A percentile compares a stretch with the other conserved stretches of the same genome.
Conservation (phyloP, 1,139 yeast species). For the Debaryomycetaceae sp. region DNA sequence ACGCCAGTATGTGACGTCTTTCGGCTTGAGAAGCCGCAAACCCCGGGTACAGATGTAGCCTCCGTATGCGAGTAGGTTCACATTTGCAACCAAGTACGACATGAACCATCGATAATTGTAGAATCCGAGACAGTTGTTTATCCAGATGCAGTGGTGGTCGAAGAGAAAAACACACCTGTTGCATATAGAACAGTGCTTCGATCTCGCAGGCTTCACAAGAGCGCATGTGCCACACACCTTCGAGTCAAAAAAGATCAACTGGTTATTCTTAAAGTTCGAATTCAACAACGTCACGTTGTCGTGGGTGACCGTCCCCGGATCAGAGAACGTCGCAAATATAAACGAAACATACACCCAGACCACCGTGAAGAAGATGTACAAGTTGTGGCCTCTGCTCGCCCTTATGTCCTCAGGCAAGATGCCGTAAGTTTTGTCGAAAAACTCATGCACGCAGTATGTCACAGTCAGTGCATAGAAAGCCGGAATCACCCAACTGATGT, state of each 20-base stretch:
- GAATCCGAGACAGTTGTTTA: constrained; percentile 85
- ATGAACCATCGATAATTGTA: constrained; percentile 73
- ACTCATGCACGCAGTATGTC: constrained; percentile 43
- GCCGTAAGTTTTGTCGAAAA: constrained; percentile 38
- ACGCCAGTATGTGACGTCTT: constrained; percentile 18
- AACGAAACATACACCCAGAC: constrained; percentile 33
- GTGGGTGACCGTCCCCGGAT: constrained; percentile 49
- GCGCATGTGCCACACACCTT: constrained; percentile 56
- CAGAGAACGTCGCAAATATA: constrained; percentile 41
- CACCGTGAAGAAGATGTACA: constrained; percentile 28
- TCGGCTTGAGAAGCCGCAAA: constrained; percentile 15
- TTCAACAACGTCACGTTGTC: constrained; percentile 15
- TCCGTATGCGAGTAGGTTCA: constrained; percentile 61
- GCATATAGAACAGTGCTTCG: constrained; percentile 85
- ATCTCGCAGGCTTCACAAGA: constrained; percentile 74
- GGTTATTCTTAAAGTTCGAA: constrained; percentile 41
- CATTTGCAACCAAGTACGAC: constrained; percentile 54
- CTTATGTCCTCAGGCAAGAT: constrained; percentile 16
- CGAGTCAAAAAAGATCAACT: constrained; percentile 53
- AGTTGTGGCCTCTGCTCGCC: constrained; percentile 9
- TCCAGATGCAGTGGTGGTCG: constrained; percentile 97
- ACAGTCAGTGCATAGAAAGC: constrained; percentile 43
- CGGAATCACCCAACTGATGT: constrained; percentile 46
- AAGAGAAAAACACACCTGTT: constrained; percentile 59
- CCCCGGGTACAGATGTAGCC: constrained; percentile 36